A percentile compares a stretch with the other conserved stretches of the same genome.
These are phyloP conservation scores for Brassica balearica DNA, from an alignment of 441 rosid species.

Conservation along the genomic window DNA sequence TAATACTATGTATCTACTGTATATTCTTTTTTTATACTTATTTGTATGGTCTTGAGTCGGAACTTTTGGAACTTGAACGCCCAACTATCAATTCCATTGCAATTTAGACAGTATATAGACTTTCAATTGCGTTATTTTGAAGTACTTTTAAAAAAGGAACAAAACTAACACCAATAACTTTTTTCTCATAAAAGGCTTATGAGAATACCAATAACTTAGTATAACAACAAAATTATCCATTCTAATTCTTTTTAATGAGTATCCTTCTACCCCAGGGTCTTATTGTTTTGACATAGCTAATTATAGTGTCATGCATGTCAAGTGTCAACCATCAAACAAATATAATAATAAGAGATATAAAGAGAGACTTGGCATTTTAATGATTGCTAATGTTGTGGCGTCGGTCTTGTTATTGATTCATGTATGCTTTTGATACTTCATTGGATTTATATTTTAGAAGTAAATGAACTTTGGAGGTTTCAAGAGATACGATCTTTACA, in stretches of 20 bases:
- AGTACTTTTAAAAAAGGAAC: neutral
- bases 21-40: too few relatives aligned
- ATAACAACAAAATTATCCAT: neutral
- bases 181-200: neutral
- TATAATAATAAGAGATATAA: slow-evolving; percentile 34
- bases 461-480: slow-evolving; percentile 29
- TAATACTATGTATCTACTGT: too few relatives aligned
- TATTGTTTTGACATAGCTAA: slow-evolving; percentile 38
- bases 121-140: neutral
- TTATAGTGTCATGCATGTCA: slow-evolving; percentile 45
- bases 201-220: neutral
- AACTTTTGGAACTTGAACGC: neutral
- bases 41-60: neutral
- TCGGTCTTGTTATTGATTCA: slow-evolving; percentile 24
- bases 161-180: neutral
- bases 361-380: slow-evolving; percentile 5
- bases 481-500: slow-evolving; percentile 38
- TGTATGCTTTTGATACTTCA: slow-evolving; percentile 37
- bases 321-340: slow-evolving; percentile 42
- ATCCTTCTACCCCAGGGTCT: slow-evolving; percentile 24
- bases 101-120: neutral
- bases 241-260: neutral
- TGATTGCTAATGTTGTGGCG: slow-evolving; percentile 32
- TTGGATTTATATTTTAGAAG: slow-evolving; percentile 13
- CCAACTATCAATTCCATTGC: neutral